Evolutionary conservation across 2,329 filamentous ascomycete genomes (phyloP).

Genomic region (Neopestalotiopsis rosae): DNA sequence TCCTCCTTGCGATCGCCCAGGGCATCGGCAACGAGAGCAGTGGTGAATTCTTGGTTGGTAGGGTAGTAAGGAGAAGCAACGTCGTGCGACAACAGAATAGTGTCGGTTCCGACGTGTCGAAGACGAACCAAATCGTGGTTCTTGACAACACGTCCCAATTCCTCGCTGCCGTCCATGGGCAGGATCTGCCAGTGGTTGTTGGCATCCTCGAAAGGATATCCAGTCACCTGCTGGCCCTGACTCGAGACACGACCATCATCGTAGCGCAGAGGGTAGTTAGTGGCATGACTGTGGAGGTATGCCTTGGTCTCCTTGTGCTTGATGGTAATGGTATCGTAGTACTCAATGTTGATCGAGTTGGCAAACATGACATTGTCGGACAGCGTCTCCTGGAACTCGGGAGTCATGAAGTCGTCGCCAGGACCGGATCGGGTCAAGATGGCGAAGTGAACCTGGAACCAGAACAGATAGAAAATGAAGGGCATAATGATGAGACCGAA

Average conservation of each 20-base stretch:
- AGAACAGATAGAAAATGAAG: conserved; percentile 98
- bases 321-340: conserved; percentile 86
- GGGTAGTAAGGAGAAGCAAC: conserved; percentile 95
- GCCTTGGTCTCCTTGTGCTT: conserved; percentile 97
- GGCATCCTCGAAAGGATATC: conserved; percentile 97
- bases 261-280: conserved; percentile 90
- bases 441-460: conserved; percentile 99
- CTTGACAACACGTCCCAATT: conserved; percentile 69
- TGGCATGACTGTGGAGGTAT: conserved; percentile 91
- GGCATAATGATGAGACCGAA: conserved; percentile 87
- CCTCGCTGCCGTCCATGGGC: conserved; percentile 66
- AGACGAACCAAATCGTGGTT: conserved; percentile 88
- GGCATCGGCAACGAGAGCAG: conserved; percentile 74
- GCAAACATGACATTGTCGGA: conserved; percentile 93
- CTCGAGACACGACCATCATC: conserved; percentile 97
- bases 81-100: conserved; percentile 88
- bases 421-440: conserved; percentile 88
- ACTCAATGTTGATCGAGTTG: conserved; percentile 85
- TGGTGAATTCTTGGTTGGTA: conserved; percentile 98
- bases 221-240: conserved; percentile 97
- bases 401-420: conserved; percentile 98
- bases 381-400: conserved; percentile 96
- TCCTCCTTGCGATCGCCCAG: conserved; percentile 80
- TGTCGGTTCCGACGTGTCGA: conserved; percentile 84
- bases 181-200: conserved; percentile 99